phyloP scores from a whole-genome alignment of 2,329 filamentous ascomycete genomes.

The Aspergillus ochraceoroseus region DNA sequence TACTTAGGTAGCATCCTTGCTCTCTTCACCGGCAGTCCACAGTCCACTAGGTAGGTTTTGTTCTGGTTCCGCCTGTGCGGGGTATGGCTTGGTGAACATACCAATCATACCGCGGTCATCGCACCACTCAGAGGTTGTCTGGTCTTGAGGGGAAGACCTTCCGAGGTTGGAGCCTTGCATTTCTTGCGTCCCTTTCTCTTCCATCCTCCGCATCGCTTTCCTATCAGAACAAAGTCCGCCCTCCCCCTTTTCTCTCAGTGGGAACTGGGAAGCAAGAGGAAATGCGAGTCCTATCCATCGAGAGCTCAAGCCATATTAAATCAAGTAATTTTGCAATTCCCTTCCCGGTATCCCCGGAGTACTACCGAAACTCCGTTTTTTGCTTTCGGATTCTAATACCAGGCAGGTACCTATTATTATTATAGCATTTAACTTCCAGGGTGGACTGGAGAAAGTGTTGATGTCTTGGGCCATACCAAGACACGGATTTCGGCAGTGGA shows the following conservation, averaged over 20 bases:
- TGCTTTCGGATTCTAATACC: background rate
- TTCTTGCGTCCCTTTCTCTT: constrained; percentile 20
- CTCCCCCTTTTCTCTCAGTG: constrained; percentile 12
- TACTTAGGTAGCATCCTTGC: too few relatives aligned
- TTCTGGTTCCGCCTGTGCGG: constrained; percentile 29
- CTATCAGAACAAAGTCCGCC: constrained; percentile 16
- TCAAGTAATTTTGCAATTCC: background rate
- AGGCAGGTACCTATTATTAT: too few relatives aligned
- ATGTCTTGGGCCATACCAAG: too few relatives aligned
- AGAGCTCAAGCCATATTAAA: background rate
- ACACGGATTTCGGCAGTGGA: too few relatives aligned
- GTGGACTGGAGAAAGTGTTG: too few relatives aligned
- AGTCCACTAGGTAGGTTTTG: constrained; percentile 7
- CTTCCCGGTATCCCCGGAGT: background rate
- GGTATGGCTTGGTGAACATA: constrained; percentile 20
- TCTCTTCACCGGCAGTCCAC: constrained; percentile 24
- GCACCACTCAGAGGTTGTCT: constrained; percentile 12
- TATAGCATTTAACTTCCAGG: background rate
- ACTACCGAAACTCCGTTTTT: constrained; percentile 2
- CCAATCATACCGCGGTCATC: constrained; percentile 25
- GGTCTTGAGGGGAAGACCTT: constrained; percentile 17
- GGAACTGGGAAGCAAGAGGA: background rate
- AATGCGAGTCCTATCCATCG: background rate
- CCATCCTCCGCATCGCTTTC: constrained; percentile 19
- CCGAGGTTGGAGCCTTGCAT: constrained; percentile 32